Evolutionary conservation across 2,329 filamentous ascomycete species (phyloP).

Genomic region (Sarocladiaceae sp.): DNA sequence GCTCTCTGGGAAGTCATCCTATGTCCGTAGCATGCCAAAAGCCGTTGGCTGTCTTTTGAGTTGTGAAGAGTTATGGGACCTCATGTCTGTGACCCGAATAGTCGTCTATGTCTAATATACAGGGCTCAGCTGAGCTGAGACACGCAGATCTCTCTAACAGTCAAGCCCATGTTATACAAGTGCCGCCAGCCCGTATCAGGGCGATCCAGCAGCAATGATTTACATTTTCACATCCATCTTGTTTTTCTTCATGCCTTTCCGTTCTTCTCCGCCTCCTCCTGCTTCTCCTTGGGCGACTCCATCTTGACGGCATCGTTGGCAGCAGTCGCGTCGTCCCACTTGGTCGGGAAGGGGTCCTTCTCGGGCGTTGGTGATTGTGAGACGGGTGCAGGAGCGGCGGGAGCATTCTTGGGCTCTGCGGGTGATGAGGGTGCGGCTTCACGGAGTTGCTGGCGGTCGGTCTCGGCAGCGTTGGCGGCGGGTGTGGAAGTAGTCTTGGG

Average conservation of each 20-base stretch:
- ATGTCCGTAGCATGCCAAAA: no score
- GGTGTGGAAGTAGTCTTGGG: not conserved
- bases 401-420: not conserved
- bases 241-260: constrained; percentile 12
- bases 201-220: not conserved
- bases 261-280: constrained; percentile 12
- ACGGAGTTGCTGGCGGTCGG: constrained; percentile 5
- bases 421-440: not conserved
- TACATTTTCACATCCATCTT: not conserved
- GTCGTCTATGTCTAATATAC: no score
- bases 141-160: no score
- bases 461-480: constrained; percentile 1
- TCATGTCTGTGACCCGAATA: no score
- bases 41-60: no score
- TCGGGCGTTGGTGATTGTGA: not conserved
- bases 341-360: constrained; percentile 10
- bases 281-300: constrained; percentile 12
- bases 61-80: no score
- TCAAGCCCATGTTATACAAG: no score
- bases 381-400: constrained; percentile 10
- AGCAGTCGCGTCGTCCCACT: constrained; percentile 23
- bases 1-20: no score
- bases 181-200: no score
- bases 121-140: no score
- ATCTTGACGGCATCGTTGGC: constrained; percentile 19